A percentile compares a stretch with the other conserved stretches of the same genome.
These are phyloP conservation scores for Massariosphaeria phaeospora DNA, from an alignment of 495 filamentous ascomycete species.

Conservation along the genomic window DNA sequence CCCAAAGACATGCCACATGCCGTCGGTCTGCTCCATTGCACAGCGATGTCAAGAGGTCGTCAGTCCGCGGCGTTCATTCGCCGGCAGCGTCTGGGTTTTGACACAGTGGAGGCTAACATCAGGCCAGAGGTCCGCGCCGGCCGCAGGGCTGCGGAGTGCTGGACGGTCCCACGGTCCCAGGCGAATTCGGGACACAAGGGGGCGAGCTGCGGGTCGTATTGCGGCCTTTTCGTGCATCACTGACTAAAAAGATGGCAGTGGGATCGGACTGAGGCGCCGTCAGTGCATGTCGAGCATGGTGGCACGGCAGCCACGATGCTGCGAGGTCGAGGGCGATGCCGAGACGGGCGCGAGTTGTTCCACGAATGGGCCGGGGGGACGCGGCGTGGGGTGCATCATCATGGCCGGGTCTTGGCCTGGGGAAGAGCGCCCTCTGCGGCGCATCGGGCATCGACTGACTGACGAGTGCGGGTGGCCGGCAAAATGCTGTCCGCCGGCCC, in stretches of 20 bases:
- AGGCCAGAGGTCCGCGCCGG: not conserved
- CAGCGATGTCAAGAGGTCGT: constrained; percentile 4
- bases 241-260: constrained; percentile 26
- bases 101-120: constrained; percentile 6
- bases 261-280: constrained; percentile 8
- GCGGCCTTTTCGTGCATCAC: constrained; percentile 26
- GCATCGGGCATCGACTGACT: too few species aligned
- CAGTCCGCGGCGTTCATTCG: constrained; percentile 14
- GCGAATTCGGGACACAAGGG: constrained; percentile 14
- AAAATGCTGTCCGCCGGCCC: constrained; percentile 14
- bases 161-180: not conserved
- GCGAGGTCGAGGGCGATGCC: not conserved
- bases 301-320: constrained; percentile 10
- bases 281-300: constrained; percentile 21
- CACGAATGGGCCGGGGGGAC: constrained; percentile 1
- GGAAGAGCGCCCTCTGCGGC: constrained; percentile 1
- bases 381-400: constrained; percentile 16
- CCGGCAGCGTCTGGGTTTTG: constrained; percentile 7
- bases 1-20: constrained; percentile 24
- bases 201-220: constrained; percentile 24
- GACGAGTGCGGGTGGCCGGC: constrained; percentile 10
- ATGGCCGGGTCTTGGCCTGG: constrained; percentile 15
- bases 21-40: constrained; percentile 8
- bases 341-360: constrained; percentile 10
- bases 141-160: constrained; percentile 13